Percentiles rank a stretch among this genome's conserved stretches.
Conservation (phyloP, 768 basidiomycete species). For the Ramaria rubella region DNA sequence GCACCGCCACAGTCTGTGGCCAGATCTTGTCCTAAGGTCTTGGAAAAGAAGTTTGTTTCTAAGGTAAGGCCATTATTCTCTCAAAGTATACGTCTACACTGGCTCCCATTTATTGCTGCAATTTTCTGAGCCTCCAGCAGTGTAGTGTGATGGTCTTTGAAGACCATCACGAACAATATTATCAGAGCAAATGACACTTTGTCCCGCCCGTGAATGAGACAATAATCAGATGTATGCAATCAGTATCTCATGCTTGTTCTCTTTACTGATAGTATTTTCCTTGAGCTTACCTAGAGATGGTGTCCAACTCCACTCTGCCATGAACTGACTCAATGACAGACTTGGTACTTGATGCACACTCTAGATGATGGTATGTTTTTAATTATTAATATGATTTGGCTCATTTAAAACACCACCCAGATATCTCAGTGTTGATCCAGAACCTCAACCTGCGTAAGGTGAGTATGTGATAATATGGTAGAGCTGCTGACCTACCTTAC, state of each 20-base stretch:
- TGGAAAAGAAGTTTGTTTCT: too few species aligned
- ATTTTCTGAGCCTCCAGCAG: too few species aligned
- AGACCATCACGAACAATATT: slow-evolving; percentile 12
- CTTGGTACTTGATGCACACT: slow-evolving; percentile 82
- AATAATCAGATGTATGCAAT: slow-evolving; percentile 44
- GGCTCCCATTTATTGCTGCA: too few species aligned
- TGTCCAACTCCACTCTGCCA: slow-evolving; percentile 54
- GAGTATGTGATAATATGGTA: too few species aligned
- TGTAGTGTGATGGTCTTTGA: slow-evolving; percentile 3
- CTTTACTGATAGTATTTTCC: slow-evolving; percentile 1
- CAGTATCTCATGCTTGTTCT: background rate
- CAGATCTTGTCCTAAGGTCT: too few species aligned
- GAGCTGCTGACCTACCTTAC: too few species aligned
- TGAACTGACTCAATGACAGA: slow-evolving; percentile 42
- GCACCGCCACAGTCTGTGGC: too few species aligned
- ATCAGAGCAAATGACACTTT: slow-evolving; percentile 20
- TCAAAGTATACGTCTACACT: too few species aligned
- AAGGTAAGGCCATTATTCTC: too few species aligned
- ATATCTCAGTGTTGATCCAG: slow-evolving; percentile 74
- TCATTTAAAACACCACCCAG: slow-evolving; percentile 32
- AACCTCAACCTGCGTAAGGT: slow-evolving; percentile 87
- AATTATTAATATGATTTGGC: background rate
- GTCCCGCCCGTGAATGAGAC: slow-evolving; percentile 45
- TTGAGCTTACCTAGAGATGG: slow-evolving; percentile 42
- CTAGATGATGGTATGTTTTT: slow-evolving; percentile 63